These are phyloP conservation scores for Argentina anserina DNA, from an alignment of 306 rosid species.

Conservation along the genomic window DNA sequence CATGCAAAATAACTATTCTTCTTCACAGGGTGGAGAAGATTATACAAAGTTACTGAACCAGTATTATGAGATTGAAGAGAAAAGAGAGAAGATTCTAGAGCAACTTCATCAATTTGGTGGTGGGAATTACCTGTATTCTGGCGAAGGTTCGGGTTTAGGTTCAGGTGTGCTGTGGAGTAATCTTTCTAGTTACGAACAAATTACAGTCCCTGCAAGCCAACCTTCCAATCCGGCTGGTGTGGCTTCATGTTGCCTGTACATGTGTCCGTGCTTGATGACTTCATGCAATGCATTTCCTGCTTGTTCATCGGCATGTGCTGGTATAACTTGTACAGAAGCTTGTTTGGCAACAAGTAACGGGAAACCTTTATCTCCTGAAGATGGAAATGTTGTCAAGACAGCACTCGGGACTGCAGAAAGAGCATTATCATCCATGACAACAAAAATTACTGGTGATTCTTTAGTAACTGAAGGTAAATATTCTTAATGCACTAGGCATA, in stretches of 20 bases:
- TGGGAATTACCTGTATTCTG: slow-evolving; percentile 48
- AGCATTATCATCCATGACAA: slow-evolving; percentile 60
- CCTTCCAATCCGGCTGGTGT: slow-evolving; percentile 42
- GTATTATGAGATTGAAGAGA: slow-evolving; percentile 82
- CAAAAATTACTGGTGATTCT: slow-evolving; percentile 38
- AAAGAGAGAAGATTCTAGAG: slow-evolving; percentile 63
- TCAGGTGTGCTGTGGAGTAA: slow-evolving; percentile 27
- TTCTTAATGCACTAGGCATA: slow-evolving; percentile 8
- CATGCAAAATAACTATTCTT: slow-evolving; percentile 31
- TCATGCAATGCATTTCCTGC: slow-evolving; percentile 37
- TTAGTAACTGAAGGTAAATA: slow-evolving; percentile 50
- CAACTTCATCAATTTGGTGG: slow-evolving; percentile 63
- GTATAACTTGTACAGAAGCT: slow-evolving; percentile 27
- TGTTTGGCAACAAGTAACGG: slow-evolving; percentile 38
- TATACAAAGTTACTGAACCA: slow-evolving; percentile 55
- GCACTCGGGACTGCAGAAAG: slow-evolving; percentile 72
- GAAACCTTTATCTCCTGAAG: slow-evolving; percentile 37
- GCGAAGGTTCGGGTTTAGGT: slow-evolving; percentile 34
- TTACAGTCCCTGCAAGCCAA: slow-evolving; percentile 30
- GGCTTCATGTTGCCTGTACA: slow-evolving; percentile 55
- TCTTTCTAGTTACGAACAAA: slow-evolving; percentile 35
- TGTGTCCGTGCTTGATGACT: slow-evolving; percentile 31
- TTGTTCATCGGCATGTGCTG: slow-evolving; percentile 39
- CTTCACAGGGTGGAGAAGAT: slow-evolving; percentile 37
- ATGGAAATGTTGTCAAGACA: slow-evolving; percentile 41